Base-by-base conservation (phyloP, 2,329 filamentous ascomycete species). In the Ophiostoma tasmaniense region DNA sequence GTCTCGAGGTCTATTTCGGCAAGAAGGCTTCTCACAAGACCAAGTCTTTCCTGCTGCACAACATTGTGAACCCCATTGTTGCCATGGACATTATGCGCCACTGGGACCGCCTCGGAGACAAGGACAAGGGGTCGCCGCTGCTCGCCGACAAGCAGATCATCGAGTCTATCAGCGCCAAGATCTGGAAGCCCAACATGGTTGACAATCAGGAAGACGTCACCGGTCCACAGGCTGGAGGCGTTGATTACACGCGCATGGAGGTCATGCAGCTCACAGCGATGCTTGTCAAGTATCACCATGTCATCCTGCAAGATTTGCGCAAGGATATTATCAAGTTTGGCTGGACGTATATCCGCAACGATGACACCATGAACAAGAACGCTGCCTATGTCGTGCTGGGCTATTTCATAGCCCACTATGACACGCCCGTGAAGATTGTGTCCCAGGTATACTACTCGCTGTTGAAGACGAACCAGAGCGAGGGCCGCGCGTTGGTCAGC, bases 241-340 rank as follows among this genome's bases (percentile, higher is more conserved):
- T 98, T 67, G 95, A 99, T 76, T 95, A 98, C 78, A 96, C 93
- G 1, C 86, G 95, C 20, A 97, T 98, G 87, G 96, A 99, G 76
- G 86, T 97, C 11, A 85, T 99, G 64, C 96, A 99, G 77, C 85
- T 98, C 62, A 97, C 95, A 6, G 93, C 95, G 0, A 88, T 99
- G 81, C 83, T 99, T 52, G 90, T 99, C 79, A 99, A 99, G 76
- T 96, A 98, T 75, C 92, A 99, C 75, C 89, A 94, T 75, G 86
- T 87, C 39, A 90, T 93, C 68, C 85, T 99, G 1, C 91, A 96
- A 73, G 95, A 98, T 75, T 89, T 92, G 2, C 89, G 96, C 50
- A 99, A 99, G 79, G 95, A 99, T 73, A 94, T 99, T 71, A 99
- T 99, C 76, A 98, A 97, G 79, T 99, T 98, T 78, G 93, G 93